A percentile compares a stretch with the other conserved stretches of the same genome.
These are phyloP conservation scores for Fraxinus velutina DNA, from an alignment of 305 asterid genomes.

Conservation along the genomic window DNA sequence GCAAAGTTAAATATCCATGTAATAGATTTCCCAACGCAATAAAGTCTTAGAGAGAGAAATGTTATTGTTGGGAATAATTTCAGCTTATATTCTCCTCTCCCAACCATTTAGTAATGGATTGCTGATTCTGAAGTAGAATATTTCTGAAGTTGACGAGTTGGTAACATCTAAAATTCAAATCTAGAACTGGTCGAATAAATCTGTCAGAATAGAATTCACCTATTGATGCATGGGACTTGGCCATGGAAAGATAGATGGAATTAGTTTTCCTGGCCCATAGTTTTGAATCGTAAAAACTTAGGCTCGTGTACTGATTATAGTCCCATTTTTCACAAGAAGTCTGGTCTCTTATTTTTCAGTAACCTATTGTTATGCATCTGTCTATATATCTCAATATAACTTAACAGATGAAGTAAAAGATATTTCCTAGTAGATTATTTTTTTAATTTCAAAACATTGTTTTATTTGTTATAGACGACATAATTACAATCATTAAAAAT, in stretches of 20 bases:
- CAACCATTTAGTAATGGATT: not conserved
- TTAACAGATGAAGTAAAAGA: not conserved
- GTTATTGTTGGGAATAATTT: slow-evolving; percentile 15
- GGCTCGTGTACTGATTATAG: not conserved
- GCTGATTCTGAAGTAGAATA: slow-evolving; percentile 9
- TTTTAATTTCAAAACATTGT: not conserved
- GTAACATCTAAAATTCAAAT: slow-evolving; percentile 15
- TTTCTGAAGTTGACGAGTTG: slow-evolving; percentile 7
- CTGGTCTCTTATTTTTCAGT: not conserved
- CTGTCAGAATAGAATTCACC: slow-evolving; percentile 1
- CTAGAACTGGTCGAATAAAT: not conserved
- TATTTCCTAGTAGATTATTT: not conserved
- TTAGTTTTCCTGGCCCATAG: not conserved
- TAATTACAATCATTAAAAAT: not conserved
- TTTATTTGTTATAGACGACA: not conserved
- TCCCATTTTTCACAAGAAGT: not conserved
- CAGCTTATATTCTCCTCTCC: not conserved
- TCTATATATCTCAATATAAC: not conserved
- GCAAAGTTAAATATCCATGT: slow-evolving; percentile 10
- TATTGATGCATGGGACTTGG: not conserved
- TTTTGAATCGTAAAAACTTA: slow-evolving; percentile 2
- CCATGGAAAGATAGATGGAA: not conserved
- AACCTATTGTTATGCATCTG: not conserved
- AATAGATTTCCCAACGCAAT: slow-evolving; percentile 4
- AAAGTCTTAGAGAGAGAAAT: not conserved